Evolutionary conservation across 768 basidiomycete genomes (phyloP), one percentile per base, ranked within the genome.

Genomic region (Tricholoma flavovirens): DNA sequence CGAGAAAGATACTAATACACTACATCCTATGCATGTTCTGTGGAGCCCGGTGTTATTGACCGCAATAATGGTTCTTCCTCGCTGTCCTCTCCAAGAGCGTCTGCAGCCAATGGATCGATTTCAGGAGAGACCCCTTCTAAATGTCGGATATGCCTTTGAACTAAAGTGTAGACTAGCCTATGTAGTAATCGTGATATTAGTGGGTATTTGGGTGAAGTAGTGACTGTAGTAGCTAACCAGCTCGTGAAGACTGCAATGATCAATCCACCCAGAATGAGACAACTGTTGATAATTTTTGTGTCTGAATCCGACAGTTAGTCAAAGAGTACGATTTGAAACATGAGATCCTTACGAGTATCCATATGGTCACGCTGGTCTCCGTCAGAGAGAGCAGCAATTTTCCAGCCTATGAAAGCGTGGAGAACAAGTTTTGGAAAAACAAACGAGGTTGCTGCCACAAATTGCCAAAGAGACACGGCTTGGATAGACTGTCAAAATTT

Each of bases 381-480:
- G 62, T 93, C 91, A 9, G 90, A 86, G 14, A 93, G 72, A 10
- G 75, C 75, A 38, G 87, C 88, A 42, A 92, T 80, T 24, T 82
- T 82, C 1, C 86, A 86, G 2, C 91, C 92, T 51, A 93, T 83
- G 69, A 92, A 91, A 12, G 86, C 83, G 56, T 88, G 82, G 24
- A 93, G 74, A 30, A 86, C 67, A 5, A 87, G 72, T 65, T 86
- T 92, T 21, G 92, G 91, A 43, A 84, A 81, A 8, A 84, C 74
- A 64, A 83, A 84, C 45, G 80, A 69, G 4, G 90, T 93, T 5
- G 92, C 92, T 7, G 84, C 64, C 48, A 83, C 70, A 65, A 93
- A 93, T 71, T 93, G 90, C 75, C 79, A 82, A 3, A 93, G 65
- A 4, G 82, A 73, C 12, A 93, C 90, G 5, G 87, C 72, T 66